Conservation (phyloP, 805 yeast species). For the Zygotorulaspora danielsina region DNA sequence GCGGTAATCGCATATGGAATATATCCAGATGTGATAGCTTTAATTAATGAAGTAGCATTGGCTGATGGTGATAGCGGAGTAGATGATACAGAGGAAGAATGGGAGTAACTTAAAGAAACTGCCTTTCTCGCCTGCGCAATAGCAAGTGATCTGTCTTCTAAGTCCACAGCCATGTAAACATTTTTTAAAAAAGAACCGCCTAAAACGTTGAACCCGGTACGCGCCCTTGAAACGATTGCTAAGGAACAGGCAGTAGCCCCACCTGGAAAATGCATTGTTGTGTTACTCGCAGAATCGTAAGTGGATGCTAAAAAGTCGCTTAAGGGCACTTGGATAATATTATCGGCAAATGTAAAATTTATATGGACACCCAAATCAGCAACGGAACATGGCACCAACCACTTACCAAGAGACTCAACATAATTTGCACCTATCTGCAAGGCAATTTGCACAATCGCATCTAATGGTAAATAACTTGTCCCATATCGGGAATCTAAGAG, state of each 20-base stretch:
- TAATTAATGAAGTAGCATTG: slow-evolving; percentile 2
- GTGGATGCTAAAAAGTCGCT: slow-evolving; percentile 44
- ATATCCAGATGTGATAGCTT: slow-evolving; percentile 38
- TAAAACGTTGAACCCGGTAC: slow-evolving; percentile 48
- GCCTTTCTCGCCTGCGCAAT: slow-evolving; percentile 45
- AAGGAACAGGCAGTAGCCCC: slow-evolving; percentile 58
- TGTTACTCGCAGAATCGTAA: slow-evolving; percentile 29
- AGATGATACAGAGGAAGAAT: slow-evolving; percentile 5
- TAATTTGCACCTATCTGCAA: slow-evolving; percentile 67
- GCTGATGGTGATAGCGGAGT: slow-evolving; percentile 4
- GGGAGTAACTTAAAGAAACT: slow-evolving; percentile 4
- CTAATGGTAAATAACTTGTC: slow-evolving; percentile 51
- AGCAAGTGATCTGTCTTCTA: slow-evolving; percentile 52
- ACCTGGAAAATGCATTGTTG: slow-evolving; percentile 44
- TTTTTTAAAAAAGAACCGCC: slow-evolving; percentile 56
- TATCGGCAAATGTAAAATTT: slow-evolving; percentile 49
- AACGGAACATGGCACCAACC: slow-evolving; percentile 63
- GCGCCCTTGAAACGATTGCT: slow-evolving; percentile 45
- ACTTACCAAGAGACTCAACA: slow-evolving; percentile 41
- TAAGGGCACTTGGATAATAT: slow-evolving; percentile 48
- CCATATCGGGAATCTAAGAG: slow-evolving; percentile 53
- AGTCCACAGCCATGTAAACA: slow-evolving; percentile 59
- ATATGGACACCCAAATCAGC: slow-evolving; percentile 47
- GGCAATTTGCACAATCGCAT: slow-evolving; percentile 56
- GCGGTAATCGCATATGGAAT: slow-evolving; percentile 49